phyloP scores from a whole-genome alignment of 1,284 basidiomycete species.

The Trichosporon asahii region DNA sequence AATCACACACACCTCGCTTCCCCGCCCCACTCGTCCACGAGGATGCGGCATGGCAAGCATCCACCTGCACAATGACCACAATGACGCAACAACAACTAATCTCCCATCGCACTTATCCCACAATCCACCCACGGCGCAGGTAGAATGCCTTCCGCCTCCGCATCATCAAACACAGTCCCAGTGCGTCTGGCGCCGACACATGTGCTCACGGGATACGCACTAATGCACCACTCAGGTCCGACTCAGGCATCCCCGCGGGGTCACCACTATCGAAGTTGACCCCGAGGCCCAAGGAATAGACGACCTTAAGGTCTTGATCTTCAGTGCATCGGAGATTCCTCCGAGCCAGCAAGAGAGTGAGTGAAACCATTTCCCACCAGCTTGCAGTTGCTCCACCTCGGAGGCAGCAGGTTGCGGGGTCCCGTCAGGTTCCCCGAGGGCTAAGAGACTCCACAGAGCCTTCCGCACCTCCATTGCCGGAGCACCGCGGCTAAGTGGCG shows the following conservation, averaged over 20 bases:
- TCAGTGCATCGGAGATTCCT: constrained; percentile 63
- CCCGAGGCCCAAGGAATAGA: constrained; percentile 59
- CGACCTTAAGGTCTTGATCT: constrained; percentile 70
- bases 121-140: not conserved
- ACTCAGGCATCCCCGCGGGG: constrained; percentile 73
- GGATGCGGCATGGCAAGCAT: not conserved
- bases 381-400: not conserved
- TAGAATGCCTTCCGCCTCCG: not conserved
- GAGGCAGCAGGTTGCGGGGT: not conserved
- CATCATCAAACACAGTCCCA: not conserved
- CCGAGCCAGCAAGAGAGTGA: constrained; percentile 72
- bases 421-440: not conserved
- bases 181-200: not conserved
- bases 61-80: not conserved
- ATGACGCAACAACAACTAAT: not conserved
- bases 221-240: constrained; percentile 55
- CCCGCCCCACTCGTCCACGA: not conserved
- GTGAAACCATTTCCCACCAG: constrained; percentile 32
- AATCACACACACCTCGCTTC: not conserved
- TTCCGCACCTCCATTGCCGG: not conserved
- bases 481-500: not conserved
- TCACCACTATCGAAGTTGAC: constrained; percentile 67
- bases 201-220: constrained; percentile 5
- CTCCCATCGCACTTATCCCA: not conserved
- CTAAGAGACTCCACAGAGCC: not conserved